phyloP scores from a whole-genome alignment of 345 rosid genomes.

The Eucalyptus erythrocorys region DNA sequence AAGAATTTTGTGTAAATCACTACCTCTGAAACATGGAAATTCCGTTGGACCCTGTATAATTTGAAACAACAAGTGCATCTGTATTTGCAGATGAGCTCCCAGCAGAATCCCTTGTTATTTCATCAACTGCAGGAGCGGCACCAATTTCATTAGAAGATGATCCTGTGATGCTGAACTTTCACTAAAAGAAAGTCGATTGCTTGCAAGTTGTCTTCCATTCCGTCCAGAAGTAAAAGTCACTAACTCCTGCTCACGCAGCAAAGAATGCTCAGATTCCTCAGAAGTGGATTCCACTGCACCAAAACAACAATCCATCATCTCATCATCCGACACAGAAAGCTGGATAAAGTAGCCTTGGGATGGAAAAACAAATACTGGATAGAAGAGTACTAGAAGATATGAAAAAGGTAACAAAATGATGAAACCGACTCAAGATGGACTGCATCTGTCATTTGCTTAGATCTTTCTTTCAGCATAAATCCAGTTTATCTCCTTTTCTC shows the following conservation, averaged over 20 bases:
- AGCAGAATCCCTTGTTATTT: constrained; percentile 10
- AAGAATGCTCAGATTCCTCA: constrained; percentile 28
- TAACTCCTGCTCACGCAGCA: constrained; percentile 36
- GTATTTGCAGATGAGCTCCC: constrained; percentile 21
- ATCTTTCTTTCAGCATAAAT: neutral
- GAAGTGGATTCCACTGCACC: constrained; percentile 38
- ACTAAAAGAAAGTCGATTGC: constrained; percentile 16
- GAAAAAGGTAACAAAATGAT: neutral
- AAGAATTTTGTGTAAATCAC: neutral
- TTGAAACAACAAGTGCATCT: constrained; percentile 32
- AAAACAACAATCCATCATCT: neutral
- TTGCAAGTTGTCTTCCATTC: constrained; percentile 10
- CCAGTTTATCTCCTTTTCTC: neutral
- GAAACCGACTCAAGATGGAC: neutral
- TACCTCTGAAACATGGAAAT: constrained; percentile 81
- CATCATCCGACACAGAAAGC: neutral
- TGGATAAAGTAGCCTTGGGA: neutral
- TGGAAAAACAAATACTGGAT: neutral
- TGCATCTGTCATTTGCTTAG: neutral
- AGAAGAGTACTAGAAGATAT: neutral
- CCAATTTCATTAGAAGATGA: constrained; percentile 33
- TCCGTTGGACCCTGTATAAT: constrained; percentile 30
- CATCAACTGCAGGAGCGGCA: constrained; percentile 7
- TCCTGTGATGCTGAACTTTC: constrained; percentile 24
- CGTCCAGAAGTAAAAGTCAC: constrained; percentile 26